phyloP scores from a whole-genome alignment of 2,329 filamentous ascomycete genomes.

The Calcarisporium arbuscula region DNA sequence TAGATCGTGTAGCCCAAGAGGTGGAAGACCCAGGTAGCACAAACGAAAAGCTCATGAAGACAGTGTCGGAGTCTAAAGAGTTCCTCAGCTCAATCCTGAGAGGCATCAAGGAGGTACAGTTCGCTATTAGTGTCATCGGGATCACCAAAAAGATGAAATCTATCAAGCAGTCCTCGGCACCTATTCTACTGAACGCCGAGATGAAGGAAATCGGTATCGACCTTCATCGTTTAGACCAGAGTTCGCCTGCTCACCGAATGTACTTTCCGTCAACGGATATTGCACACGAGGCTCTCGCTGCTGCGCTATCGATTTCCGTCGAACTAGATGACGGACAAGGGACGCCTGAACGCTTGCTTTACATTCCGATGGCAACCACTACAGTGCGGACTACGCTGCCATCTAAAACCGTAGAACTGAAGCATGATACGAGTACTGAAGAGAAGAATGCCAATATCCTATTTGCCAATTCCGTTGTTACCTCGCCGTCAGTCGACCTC shows the following conservation, averaged over 20 bases:
- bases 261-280: slow-evolving; percentile 92
- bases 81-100: slow-evolving; percentile 84
- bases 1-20: slow-evolving; percentile 70
- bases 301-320: slow-evolving; percentile 85
- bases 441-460: slow-evolving; percentile 94
- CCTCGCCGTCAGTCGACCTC: slow-evolving; percentile 88
- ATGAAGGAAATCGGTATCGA: slow-evolving; percentile 97
- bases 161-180: slow-evolving; percentile 59
- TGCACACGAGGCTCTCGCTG: slow-evolving; percentile 88
- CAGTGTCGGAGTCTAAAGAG: slow-evolving; percentile 86
- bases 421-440: slow-evolving; percentile 62
- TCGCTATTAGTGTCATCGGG: slow-evolving; percentile 86
- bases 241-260: slow-evolving; percentile 94
- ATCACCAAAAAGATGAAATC: slow-evolving; percentile 73
- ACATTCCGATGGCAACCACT: slow-evolving; percentile 95
- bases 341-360: slow-evolving; percentile 79
- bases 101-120: slow-evolving; percentile 93
- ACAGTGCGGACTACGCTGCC: slow-evolving; percentile 90
- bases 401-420: slow-evolving; percentile 84
- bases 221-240: slow-evolving; percentile 82
- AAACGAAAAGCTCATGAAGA: slow-evolving; percentile 65
- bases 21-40: slow-evolving; percentile 52
- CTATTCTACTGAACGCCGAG: slow-evolving; percentile 76
- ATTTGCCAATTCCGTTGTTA: slow-evolving; percentile 93
- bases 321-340: slow-evolving; percentile 87